Conservation (phyloP, 495 filamentous ascomycete species). For the Aspergillus asperescens region DNA sequence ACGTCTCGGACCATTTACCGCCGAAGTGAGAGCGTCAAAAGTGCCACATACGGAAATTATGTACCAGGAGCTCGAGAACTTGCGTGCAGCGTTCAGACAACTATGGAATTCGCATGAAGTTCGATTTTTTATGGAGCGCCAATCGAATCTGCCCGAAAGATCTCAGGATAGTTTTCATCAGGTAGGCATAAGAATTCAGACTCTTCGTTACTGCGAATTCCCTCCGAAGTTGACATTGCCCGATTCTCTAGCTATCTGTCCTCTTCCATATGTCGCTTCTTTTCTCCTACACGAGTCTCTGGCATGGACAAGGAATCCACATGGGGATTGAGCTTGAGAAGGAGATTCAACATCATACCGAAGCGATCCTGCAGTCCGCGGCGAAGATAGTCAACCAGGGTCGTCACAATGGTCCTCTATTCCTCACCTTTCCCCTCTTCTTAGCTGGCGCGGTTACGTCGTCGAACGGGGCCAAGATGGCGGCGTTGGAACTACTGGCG, state of each 20-base stretch:
- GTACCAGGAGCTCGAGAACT: conserved; percentile 22
- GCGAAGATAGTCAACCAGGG: conserved; percentile 25
- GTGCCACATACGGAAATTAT: conserved; percentile 18
- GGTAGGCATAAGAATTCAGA: conserved; percentile 24
- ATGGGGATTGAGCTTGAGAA: conserved; percentile 28
- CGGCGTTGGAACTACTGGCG: conserved; percentile 47
- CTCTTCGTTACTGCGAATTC: neutral
- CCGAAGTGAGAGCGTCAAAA: conserved; percentile 32
- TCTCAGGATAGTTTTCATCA: conserved; percentile 44
- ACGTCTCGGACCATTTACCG: conserved; percentile 38
- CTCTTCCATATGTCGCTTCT: conserved; percentile 48
- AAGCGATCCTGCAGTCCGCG: conserved; percentile 43
- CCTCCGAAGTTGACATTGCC: conserved; percentile 8
- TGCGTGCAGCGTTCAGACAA: conserved; percentile 36
- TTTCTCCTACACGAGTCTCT: conserved; percentile 49
- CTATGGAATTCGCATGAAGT: conserved; percentile 41
- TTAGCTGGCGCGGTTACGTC: conserved; percentile 47
- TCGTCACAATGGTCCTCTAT: conserved; percentile 37
- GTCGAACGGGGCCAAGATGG: conserved; percentile 40
- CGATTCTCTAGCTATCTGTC: conserved; percentile 30
- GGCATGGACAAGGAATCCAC: conserved; percentile 40
- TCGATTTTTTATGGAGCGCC: conserved; percentile 31
- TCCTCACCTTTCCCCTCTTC: conserved; percentile 54
- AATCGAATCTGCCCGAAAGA: conserved; percentile 35
- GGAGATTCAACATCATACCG: conserved; percentile 39